These are phyloP conservation scores for Cyclotella cryptica DNA, from an alignment of 108 stramenopile genomes.

Conservation along the genomic window DNA sequence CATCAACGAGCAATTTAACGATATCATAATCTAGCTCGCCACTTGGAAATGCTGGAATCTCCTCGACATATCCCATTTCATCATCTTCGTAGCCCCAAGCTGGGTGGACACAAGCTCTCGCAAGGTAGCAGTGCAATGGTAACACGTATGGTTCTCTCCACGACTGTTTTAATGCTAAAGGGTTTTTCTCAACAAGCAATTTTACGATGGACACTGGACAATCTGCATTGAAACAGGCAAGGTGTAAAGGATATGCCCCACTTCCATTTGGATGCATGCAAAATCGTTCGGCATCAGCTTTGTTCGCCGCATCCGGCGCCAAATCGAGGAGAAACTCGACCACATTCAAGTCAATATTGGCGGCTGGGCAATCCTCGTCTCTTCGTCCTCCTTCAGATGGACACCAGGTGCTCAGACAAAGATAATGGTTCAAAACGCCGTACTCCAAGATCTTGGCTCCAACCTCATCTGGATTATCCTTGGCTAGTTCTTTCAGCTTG, in stretches of 20 bases:
- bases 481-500: no score
- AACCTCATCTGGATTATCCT: neutral
- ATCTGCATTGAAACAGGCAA: slow-evolving; percentile 15
- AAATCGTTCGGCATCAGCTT: neutral
- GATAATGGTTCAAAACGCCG: neutral
- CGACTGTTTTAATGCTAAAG: neutral
- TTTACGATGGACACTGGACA: slow-evolving; percentile 3
- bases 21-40: neutral
- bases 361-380: neutral
- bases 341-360: slow-evolving; percentile 6
- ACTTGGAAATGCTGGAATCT: slow-evolving; percentile 1
- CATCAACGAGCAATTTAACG: slow-evolving; percentile 12
- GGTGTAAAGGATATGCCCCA: neutral
- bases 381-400: neutral
- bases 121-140: neutral
- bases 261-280: neutral
- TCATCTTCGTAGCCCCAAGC: neutral
- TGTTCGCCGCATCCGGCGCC: slow-evolving; percentile 2
- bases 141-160: neutral
- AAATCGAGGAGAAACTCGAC: slow-evolving; percentile 4
- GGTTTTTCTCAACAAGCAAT: slow-evolving; percentile 8
- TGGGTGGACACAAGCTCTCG: neutral
- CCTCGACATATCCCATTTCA: neutral
- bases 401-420: neutral
- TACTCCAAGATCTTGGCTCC: neutral